Percentiles rank a stretch among this genome's conserved stretches.
Conservation (phyloP, 2,329 filamentous ascomycete genomes). For the Aquanectria penicillioides region DNA sequence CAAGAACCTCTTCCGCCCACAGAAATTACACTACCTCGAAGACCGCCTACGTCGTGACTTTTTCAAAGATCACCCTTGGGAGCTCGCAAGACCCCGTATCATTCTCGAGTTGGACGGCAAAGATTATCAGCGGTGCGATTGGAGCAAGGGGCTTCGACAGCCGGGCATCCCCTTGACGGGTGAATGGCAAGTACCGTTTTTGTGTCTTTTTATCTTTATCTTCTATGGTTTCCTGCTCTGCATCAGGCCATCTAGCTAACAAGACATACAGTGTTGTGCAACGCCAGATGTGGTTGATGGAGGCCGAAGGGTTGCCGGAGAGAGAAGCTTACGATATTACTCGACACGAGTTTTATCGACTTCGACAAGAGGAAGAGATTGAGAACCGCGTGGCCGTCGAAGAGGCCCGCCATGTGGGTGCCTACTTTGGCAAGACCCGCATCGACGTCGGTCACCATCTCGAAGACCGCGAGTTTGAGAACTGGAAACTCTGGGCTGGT, state of each 20-base stretch:
- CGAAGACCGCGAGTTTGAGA: conserved; percentile 82
- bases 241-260: conserved; percentile 30
- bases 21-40: conserved; percentile 82
- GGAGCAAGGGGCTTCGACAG: conserved; percentile 80
- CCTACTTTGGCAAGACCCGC: conserved; percentile 84
- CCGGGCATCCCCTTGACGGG: conserved; percentile 80
- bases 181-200: conserved; percentile 49
- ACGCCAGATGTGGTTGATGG: conserved; percentile 86
- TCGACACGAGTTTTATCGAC: conserved; percentile 88
- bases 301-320: conserved; percentile 68
- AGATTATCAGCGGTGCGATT: conserved; percentile 80
- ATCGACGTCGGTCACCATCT: conserved; percentile 83
- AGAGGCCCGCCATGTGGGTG: conserved; percentile 86
- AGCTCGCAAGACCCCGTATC: conserved; percentile 87
- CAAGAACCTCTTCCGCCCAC: conserved; percentile 83
- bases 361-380: conserved; percentile 85
- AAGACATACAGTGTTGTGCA: conserved; percentile 79
- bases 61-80: conserved; percentile 96
- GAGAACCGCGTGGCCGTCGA: conserved; percentile 85
- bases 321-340: conserved; percentile 84
- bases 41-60: conserved; percentile 84
- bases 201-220: too few relatives aligned
- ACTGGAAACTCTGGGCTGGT: conserved; percentile 84
- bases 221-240: too few relatives aligned
- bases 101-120: conserved; percentile 87